Base-by-base conservation (phyloP, 768 basidiomycete species). In the Leccinum subgranulosum region DNA sequence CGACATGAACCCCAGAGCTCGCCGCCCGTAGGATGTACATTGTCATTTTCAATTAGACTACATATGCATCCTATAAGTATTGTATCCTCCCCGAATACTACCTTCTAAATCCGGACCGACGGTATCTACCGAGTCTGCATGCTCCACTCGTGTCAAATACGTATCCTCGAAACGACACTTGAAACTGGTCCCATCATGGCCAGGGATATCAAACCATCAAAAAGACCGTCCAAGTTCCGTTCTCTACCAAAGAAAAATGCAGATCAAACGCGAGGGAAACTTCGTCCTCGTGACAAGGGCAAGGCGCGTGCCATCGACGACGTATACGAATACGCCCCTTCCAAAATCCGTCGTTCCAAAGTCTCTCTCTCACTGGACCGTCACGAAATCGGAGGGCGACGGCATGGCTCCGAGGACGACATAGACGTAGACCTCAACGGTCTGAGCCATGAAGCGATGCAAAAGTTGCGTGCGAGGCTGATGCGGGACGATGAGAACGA, bases 321-420 rank as follows among this genome's bases (percentile, higher is more conserved):
- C 62, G 77, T 88, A 1, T 90, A 89, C 67, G 88, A 90, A 64
- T 84, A 84, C 57, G 73, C 80, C 54, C 77, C 78, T 33, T 71
- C 76, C 53, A 77, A 76, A 54, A 73, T 74, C 19, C 76, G 82
- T 56, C 76, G 88, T 31, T 75, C 80, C 1, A 81, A 81, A 53
- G 69, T 88, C 34, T 71, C 67, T 47, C 75, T 86, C 33, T 76
- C 82, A 31, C 71, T 90, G 34, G 85, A 83, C 63, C 77, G 74
- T 43, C 83, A 86, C 39, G 86, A 90, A 67, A 69, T 74, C 2
- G 64, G 57, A 10, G 62, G 65, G 4, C 60, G 67, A 43, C 56
- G 59, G 19, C 4, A 57, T 62, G 77, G 73, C 31, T 73, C 73
- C 11, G 41, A 21, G 7, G 77, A 76, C 36, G 72, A 77, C 39